Conservation (phyloP, 1,139 yeast species). For the Scheffersomyces illinoinensis region DNA sequence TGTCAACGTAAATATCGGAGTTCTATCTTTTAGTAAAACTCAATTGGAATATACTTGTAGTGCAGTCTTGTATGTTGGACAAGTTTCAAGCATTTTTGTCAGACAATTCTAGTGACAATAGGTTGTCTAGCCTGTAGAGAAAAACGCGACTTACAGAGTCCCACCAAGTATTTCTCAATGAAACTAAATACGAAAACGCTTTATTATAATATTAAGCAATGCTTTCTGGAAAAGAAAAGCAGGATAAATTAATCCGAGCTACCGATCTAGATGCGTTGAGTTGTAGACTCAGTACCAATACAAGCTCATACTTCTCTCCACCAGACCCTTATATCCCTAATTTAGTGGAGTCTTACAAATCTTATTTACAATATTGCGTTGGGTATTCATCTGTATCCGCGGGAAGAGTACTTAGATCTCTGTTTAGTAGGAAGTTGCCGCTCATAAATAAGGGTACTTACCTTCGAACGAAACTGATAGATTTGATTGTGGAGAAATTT, state of each 20-base stretch:
- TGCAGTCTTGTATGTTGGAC: not conserved
- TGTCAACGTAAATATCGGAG: too few relatives aligned
- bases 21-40: too few relatives aligned
- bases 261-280: constrained; percentile 89
- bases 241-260: constrained; percentile 56
- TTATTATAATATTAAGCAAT: constrained; percentile 12
- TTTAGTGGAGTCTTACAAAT: constrained; percentile 43
- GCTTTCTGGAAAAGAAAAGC: constrained; percentile 38
- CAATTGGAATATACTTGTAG: not conserved
- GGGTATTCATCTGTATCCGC: constrained; percentile 45
- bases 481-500: constrained; percentile 53
- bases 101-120: not conserved
- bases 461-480: constrained; percentile 67
- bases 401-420: constrained; percentile 39
- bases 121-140: not conserved
- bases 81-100: not conserved
- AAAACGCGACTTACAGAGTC: not conserved
- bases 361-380: constrained; percentile 35
- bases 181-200: not conserved
- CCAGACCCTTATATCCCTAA: constrained; percentile 50
- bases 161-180: not conserved
- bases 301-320: constrained; percentile 50
- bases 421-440: constrained; percentile 62
- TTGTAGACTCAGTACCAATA: constrained; percentile 63
- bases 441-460: constrained; percentile 83